A percentile compares a stretch with the other conserved stretches of the same genome.
These are phyloP conservation scores for Aspergillus funiculosus DNA, from an alignment of 495 filamentous ascomycete genomes.

Conservation along the genomic window DNA sequence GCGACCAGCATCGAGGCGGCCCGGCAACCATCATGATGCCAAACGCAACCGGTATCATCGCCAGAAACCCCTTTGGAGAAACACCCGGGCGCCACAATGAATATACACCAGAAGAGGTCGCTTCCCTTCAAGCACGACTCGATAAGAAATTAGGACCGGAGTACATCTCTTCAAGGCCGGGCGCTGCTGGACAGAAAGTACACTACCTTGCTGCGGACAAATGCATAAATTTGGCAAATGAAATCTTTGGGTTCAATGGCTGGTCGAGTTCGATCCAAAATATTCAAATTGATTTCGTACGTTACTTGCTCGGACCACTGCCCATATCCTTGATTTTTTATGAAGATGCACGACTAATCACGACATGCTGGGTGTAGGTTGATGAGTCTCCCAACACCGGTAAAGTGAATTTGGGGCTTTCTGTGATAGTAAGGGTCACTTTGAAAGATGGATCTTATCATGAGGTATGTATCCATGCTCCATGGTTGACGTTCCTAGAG, in stretches of 20 bases:
- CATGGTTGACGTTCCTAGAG: not conserved
- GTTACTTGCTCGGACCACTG: conserved; percentile 6
- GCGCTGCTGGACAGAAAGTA: conserved; percentile 74
- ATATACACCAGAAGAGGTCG: conserved; percentile 86
- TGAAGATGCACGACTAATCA: conserved; percentile 23
- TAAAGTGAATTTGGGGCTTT: conserved; percentile 75
- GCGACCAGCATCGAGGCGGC: conserved; percentile 64
- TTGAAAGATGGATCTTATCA: conserved; percentile 89
- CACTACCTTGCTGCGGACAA: conserved; percentile 92
- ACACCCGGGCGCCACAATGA: conserved; percentile 58
- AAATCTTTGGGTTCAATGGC: conserved; percentile 98
- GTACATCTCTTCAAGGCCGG: conserved; percentile 80
- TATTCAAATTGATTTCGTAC: conserved; percentile 84
- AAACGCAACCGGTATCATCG: conserved; percentile 25
- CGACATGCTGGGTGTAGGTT: conserved; percentile 37
- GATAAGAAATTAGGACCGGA: conserved; percentile 96
- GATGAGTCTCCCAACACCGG: conserved; percentile 56
- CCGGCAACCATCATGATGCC: conserved; percentile 37
- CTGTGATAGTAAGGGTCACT: conserved; percentile 83
- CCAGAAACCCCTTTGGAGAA: conserved; percentile 75
- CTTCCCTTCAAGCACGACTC: conserved; percentile 76
- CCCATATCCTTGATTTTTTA: not conserved
- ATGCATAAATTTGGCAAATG: conserved; percentile 91
- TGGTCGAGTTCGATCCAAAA: conserved; percentile 90
- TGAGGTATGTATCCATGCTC: conserved; percentile 51